Evolutionary conservation across 1,139 yeast genomes (phyloP).

Genomic region (Debaryomyces fabryi): DNA sequence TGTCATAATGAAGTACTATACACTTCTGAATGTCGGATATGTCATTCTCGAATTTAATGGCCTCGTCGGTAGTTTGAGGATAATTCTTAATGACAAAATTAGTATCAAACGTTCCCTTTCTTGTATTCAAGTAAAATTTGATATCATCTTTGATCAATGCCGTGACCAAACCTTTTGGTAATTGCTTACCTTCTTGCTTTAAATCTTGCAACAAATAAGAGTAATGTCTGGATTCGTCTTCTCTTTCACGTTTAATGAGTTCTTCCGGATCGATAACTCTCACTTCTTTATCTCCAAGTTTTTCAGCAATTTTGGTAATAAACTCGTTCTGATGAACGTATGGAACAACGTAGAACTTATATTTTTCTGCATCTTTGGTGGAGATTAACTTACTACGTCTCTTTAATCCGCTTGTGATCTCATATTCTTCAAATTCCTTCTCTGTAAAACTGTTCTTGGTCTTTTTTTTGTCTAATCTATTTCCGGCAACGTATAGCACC

Average conservation of each 20-base stretch:
- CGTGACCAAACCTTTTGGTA: conserved; percentile 62
- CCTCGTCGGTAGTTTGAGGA: conserved; percentile 62
- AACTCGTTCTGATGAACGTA: conserved; percentile 28
- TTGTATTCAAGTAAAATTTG: conserved; percentile 38
- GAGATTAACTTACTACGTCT: conserved; percentile 52
- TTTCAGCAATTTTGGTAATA: conserved; percentile 22
- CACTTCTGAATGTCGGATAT: conserved; percentile 49
- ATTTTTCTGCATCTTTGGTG: conserved; percentile 29
- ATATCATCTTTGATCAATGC: conserved; percentile 56
- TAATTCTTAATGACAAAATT: conserved; percentile 53
- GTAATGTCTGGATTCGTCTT: conserved; percentile 45
- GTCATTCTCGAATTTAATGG: conserved; percentile 63
- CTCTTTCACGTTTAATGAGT: conserved; percentile 47
- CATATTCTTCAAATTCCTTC: conserved; percentile 59
- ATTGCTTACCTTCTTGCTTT: conserved; percentile 33
- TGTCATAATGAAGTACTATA: conserved; percentile 38
- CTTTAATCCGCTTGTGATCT: conserved; percentile 53
- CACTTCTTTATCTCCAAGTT: conserved; percentile 35
- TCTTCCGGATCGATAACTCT: conserved; percentile 50
- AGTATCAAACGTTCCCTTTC: conserved; percentile 46
- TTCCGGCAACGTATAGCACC: conserved; percentile 55
- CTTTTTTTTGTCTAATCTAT: conserved; percentile 51
- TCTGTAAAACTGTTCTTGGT: conserved; percentile 57
- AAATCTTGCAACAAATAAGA: conserved; percentile 44
- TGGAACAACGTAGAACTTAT: conserved; percentile 50